Conservation (phyloP, 495 filamentous ascomycete species). For the Hypoxylon cercidicola region DNA sequence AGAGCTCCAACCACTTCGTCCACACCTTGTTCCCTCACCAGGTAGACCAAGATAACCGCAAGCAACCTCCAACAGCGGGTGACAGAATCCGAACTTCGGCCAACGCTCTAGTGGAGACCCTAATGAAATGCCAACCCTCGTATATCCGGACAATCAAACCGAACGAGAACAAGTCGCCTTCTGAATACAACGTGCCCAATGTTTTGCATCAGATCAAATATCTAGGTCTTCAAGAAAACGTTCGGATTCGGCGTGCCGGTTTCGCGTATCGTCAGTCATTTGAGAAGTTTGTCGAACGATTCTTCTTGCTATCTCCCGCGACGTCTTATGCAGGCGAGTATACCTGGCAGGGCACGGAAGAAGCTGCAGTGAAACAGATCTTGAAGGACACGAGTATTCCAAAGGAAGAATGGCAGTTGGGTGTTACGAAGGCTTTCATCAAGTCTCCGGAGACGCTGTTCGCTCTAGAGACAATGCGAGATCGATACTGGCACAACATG, state of each 20-base stretch:
- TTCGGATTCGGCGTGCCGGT: constrained; percentile 93
- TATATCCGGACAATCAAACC: constrained; percentile 99
- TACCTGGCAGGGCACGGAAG: constrained; percentile 89
- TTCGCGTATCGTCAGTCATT: constrained; percentile 98
- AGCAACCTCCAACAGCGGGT: constrained; percentile 91
- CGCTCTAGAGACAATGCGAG: constrained; percentile 96
- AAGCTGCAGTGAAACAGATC: constrained; percentile 91
- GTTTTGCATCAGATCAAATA: constrained; percentile 99
- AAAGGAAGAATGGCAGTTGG: constrained; percentile 95
- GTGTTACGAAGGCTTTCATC: constrained; percentile 96
- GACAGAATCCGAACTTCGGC: constrained; percentile 98
- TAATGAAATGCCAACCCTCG: constrained; percentile 96
- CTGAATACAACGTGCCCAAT: constrained; percentile 89
- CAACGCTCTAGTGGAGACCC: constrained; percentile 91
- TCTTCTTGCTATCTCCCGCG: constrained; percentile 93
- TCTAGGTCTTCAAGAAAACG: constrained; percentile 97
- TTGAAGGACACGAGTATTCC: constrained; percentile 96
- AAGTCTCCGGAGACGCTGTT: constrained; percentile 98
- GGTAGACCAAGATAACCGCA: constrained; percentile 95
- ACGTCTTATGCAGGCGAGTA: constrained; percentile 97
- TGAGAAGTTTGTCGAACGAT: constrained; percentile 98
- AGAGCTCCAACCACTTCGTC: constrained; percentile 84
- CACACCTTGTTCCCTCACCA: constrained; percentile 90
- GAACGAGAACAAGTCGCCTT: constrained; percentile 96
- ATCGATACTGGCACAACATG: constrained; percentile 99